Evolutionary conservation across 805 yeast species (phyloP), one percentile per base, ranked within the genome.

Genomic region (Candida ipomoeae): DNA sequence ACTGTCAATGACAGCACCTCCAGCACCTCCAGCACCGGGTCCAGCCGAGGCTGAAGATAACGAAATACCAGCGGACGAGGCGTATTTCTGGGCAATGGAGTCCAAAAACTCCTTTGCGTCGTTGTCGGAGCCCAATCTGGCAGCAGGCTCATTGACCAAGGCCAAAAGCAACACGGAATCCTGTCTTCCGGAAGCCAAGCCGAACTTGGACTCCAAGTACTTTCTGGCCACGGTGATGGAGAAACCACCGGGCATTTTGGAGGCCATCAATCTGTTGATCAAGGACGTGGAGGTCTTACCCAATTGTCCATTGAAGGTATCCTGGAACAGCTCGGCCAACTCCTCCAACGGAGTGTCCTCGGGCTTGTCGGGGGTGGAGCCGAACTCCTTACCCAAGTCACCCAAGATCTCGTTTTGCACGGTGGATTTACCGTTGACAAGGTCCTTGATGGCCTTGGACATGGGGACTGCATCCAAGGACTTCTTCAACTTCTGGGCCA

Each of bases 221-320:
- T 91, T 89, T 78, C 97, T 86, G 47, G 96, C 96, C 57, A 81
- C 77, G 55, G 97, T 85, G 61, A 92, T 85, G 44, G 96, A 87
- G 73, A 92, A 94, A 18, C 99, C 99, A 80, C 99, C 99, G 48
- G 99, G 98, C 98, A 94, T 94, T 77, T 94, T 94, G 29, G 97
- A 86, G 10, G 98, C 84, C 77, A 91, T 87, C 65, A 94, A 79
- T 74, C 97, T 85, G 55, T 96, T 88, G 56, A 92, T 78, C 63
- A 94, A 80, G 29, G 97, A 86, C 36, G 90, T 74, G 1, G 98
- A 86, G 64, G 91, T 96, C 71, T 94, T 94, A 69, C 99, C 99
- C 59, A 94, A 81, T 57, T 83, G 79, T 60, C 98, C 98, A 58
- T 74, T 67, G 77, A 89, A 94, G 26, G 91, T 76, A 57, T 89